Percentiles rank a stretch among this genome's conserved stretches.
Evolutionary conservation across 495 filamentous ascomycete species (phyloP).

Genomic region (Hypoxylon fuscum): DNA sequence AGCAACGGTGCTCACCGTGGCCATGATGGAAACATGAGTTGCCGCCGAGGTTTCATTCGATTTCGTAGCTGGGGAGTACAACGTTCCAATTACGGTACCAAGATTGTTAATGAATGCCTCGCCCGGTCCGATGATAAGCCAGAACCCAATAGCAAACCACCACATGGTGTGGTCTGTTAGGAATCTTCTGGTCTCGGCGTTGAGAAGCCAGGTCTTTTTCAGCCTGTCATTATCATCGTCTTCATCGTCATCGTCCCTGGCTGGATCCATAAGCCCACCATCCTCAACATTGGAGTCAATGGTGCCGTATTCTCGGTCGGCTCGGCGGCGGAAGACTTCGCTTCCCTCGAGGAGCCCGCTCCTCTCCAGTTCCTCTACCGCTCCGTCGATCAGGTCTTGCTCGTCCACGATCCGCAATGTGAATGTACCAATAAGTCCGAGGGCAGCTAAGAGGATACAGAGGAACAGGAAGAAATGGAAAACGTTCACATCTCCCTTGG

Average conservation of each 20-base stretch:
- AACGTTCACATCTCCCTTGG: conserved; percentile 82
- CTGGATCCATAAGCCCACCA: conserved; percentile 46
- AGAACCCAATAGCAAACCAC: conserved; percentile 90
- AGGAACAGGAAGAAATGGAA: conserved; percentile 87
- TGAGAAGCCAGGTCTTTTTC: conserved; percentile 87
- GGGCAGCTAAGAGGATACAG: conserved; percentile 67
- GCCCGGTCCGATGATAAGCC: conserved; percentile 91
- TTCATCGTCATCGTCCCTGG: conserved; percentile 53
- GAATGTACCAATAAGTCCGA: conserved; percentile 79
- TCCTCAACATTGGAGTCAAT: conserved; percentile 49
- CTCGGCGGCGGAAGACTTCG: conserved; percentile 47
- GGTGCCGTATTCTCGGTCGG: conserved; percentile 50
- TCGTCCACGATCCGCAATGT: conserved; percentile 70
- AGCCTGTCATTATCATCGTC: conserved; percentile 71
- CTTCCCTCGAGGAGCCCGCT: conserved; percentile 79
- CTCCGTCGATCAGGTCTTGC: conserved; percentile 81
- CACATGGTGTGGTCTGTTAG: conserved; percentile 92
- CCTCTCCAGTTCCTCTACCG: conserved; percentile 82
- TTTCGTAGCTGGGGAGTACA: conserved; percentile 67
- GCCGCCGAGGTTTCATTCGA: conserved; percentile 71
- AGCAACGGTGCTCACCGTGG: conserved; percentile 87
- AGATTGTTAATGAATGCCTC: conserved; percentile 98
- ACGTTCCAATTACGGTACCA: conserved; percentile 88
- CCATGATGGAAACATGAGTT: conserved; percentile 91
- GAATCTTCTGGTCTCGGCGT: conserved; percentile 85